Conservation (phyloP, 2,329 filamentous ascomycete genomes). For the Clonostachys byssicola region DNA sequence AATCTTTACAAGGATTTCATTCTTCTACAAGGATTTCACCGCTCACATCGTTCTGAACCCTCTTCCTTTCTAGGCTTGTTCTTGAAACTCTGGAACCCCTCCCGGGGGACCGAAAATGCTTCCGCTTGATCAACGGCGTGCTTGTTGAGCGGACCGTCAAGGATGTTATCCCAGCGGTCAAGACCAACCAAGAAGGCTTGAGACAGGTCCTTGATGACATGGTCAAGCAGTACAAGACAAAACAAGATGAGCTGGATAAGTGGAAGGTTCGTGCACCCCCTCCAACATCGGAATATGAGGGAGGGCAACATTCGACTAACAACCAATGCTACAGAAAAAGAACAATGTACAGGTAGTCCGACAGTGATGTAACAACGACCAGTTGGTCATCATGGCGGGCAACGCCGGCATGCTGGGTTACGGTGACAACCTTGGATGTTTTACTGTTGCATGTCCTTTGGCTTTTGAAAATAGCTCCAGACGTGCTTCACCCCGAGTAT, state of each 20-base stretch:
- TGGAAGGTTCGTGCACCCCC: constrained; percentile 72
- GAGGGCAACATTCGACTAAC: constrained; percentile 3
- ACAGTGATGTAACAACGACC: constrained; percentile 41
- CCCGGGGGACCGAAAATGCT: constrained; percentile 85
- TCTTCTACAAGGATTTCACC: constrained; percentile 24
- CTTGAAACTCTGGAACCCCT: constrained; percentile 87
- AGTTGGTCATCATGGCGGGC: constrained; percentile 6
- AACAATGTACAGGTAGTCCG: constrained; percentile 86
- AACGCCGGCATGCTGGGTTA: no score
- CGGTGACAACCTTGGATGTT: no score
- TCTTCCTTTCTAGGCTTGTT: constrained; percentile 64
- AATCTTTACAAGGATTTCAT: background rate
- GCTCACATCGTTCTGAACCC: constrained; percentile 12
- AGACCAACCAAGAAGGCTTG: constrained; percentile 90
- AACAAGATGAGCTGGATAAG: constrained; percentile 92
- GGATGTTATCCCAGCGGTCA: constrained; percentile 85
- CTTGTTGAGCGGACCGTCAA: constrained; percentile 90
- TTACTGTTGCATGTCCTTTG: no score
- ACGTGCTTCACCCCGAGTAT: no score
- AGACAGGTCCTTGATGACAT: constrained; percentile 93
- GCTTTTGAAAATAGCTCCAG: no score
- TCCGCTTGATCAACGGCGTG: constrained; percentile 97
- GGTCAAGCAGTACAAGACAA: constrained; percentile 92
- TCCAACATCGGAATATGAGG: no score
- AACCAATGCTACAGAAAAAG: constrained; percentile 61